Percentiles rank a stretch among this genome's conserved stretches.
Evolutionary conservation across 148 eudicot species (phyloP).

Genomic region (Rhododendron simsii): DNA sequence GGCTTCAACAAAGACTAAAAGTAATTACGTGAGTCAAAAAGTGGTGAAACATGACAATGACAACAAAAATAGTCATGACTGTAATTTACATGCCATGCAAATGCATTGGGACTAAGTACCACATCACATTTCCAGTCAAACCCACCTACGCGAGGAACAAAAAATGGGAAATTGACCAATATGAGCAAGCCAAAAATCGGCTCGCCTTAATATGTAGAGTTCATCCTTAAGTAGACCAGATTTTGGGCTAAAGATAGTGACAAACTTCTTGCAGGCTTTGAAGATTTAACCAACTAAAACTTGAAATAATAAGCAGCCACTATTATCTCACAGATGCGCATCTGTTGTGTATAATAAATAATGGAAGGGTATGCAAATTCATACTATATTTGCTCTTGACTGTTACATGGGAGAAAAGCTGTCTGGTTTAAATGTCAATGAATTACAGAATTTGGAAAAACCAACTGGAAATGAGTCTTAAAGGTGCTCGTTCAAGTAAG

Average conservation of each 20-base stretch:
- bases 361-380: neutral
- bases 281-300: neutral
- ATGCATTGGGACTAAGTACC: neutral
- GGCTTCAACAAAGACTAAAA: neutral
- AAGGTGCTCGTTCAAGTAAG: constrained; percentile 65
- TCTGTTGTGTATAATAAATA: neutral
- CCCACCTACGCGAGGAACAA: neutral
- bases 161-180: constrained; percentile 3
- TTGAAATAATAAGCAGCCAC: neutral
- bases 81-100: neutral
- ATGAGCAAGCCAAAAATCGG: neutral
- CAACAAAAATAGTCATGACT: neutral
- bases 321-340: neutral
- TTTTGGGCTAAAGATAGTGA: neutral
- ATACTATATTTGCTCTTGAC: neutral
- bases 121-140: neutral
- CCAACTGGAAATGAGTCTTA: constrained; percentile 61
- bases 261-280: neutral
- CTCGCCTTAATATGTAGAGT: neutral
- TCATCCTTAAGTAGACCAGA: neutral
- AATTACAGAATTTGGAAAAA: constrained; percentile 56
- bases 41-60: neutral
- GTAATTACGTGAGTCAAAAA: neutral
- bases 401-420: constrained; percentile 63
- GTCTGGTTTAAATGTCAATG: constrained; percentile 47